Evolutionary conservation across 2,329 filamentous ascomycete genomes (phyloP).

Genomic region (Neofusicoccum sp.): DNA sequence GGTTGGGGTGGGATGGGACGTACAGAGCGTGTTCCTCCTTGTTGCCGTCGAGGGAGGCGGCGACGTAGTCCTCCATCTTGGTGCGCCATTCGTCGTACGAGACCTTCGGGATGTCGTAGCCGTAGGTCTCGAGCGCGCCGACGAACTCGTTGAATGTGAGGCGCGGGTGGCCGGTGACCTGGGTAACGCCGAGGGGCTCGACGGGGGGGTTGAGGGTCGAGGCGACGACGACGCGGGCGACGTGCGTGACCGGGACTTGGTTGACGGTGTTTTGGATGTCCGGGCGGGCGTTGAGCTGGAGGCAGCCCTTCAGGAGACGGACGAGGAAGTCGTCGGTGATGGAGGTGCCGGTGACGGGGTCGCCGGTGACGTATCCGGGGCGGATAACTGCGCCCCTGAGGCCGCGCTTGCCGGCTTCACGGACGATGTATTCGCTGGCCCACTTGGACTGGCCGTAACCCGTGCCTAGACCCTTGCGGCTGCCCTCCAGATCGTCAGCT

Average conservation of each 20-base stretch:
- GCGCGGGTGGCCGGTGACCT: conserved; percentile 77
- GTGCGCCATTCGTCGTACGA: conserved; percentile 68
- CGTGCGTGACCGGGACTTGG: conserved; percentile 81
- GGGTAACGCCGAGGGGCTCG: conserved; percentile 61
- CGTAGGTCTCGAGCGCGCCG: conserved; percentile 67
- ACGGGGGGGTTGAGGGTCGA: conserved; percentile 63
- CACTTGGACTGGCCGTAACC: conserved; percentile 94
- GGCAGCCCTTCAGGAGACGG: conserved; percentile 80
- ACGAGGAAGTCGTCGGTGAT: conserved; percentile 88
- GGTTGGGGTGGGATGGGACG: conserved; percentile 21
- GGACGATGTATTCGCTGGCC: conserved; percentile 70
- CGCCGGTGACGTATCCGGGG: conserved; percentile 81
- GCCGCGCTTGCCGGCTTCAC: conserved; percentile 75
- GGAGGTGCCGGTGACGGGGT: conserved; percentile 66
- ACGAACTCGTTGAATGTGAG: conserved; percentile 77
- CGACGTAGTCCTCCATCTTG: conserved; percentile 67
- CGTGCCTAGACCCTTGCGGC: conserved; percentile 71
- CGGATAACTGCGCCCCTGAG: conserved; percentile 74
- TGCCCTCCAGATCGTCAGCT: conserved; percentile 74
- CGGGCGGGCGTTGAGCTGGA: conserved; percentile 73
- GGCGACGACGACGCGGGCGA: conserved; percentile 76
- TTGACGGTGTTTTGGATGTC: conserved; percentile 85
- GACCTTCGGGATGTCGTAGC: conserved; percentile 66
- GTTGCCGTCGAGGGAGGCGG: conserved; percentile 53
- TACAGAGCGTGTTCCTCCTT: conserved; percentile 68